Conservation (phyloP, 345 rosid genomes). For the Salix suchowensis region DNA sequence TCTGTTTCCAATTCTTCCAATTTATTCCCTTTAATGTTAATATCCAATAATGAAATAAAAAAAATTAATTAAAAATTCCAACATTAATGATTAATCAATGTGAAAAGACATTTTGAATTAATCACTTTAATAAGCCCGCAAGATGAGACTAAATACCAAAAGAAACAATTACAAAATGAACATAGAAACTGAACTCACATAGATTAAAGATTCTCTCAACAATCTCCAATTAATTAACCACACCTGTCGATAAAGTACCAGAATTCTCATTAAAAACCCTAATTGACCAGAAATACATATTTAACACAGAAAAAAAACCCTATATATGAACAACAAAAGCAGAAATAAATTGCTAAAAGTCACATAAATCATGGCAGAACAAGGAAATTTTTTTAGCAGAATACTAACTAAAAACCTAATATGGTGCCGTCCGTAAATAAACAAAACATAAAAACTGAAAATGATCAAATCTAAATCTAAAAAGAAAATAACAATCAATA, state of each 20-base stretch:
- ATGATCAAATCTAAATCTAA: neutral
- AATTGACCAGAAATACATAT: no score
- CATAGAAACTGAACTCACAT: slow-evolving; percentile 7
- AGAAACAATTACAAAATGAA: neutral
- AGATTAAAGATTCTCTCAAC: neutral
- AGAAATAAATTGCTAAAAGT: no score
- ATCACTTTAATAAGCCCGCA: neutral
- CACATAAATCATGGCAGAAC: no score
- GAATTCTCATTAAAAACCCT: neutral
- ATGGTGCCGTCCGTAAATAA: no score
- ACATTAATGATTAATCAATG: slow-evolving; percentile 11
- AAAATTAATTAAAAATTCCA: neutral
- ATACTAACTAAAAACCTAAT: no score
- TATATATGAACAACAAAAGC: no score
- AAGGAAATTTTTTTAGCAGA: no score
- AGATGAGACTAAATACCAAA: neutral
- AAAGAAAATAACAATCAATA: neutral
- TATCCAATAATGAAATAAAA: neutral
- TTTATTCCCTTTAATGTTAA: neutral
- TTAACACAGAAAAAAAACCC: no score
- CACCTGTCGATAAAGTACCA: neutral
- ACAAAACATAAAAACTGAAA: neutral
- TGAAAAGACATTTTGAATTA: slow-evolving; percentile 3
- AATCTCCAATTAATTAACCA: neutral
- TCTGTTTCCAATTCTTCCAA: neutral